Percentiles rank a stretch among this genome's conserved stretches.
Conservation (phyloP, 1,284 basidiomycete genomes). For the Vanrija pseudolonga region DNA sequence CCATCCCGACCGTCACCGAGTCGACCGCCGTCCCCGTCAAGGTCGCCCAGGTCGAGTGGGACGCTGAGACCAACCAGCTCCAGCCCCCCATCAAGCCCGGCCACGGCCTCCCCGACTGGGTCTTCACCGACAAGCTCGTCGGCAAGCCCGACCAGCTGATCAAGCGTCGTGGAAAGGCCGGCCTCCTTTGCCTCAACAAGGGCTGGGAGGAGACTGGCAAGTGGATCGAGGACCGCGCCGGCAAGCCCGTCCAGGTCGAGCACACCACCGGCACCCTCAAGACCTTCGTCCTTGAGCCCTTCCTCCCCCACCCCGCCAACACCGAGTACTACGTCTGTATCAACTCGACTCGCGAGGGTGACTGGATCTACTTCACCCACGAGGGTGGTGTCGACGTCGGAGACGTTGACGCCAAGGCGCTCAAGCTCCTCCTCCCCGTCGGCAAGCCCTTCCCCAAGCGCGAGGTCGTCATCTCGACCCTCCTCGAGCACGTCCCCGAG, state of each 20-base stretch:
- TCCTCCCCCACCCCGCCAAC: constrained; percentile 89
- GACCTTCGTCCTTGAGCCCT: constrained; percentile 98
- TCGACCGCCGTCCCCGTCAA: constrained; percentile 46
- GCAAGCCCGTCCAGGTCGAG: constrained; percentile 92
- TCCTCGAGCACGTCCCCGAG: constrained; percentile 72
- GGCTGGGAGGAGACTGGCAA: constrained; percentile 76
- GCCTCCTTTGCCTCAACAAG: constrained; percentile 91
- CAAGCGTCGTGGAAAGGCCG: constrained; percentile 98
- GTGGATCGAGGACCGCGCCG: constrained; percentile 87
- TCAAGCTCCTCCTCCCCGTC: constrained; percentile 82
- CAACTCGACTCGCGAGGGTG: constrained; percentile 90
- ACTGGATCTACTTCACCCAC: constrained; percentile 97
- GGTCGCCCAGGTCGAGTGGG: constrained; percentile 54
- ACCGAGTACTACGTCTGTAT: constrained; percentile 99
- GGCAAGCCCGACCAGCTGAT: constrained; percentile 97
- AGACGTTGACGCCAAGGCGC: constrained; percentile 96
- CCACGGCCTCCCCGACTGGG: constrained; percentile 73
- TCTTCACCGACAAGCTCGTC: constrained; percentile 80
- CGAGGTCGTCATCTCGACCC: constrained; percentile 65
- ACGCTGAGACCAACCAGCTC: constrained; percentile 73
- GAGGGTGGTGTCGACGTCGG: constrained; percentile 99
- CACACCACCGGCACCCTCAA: constrained; percentile 87
- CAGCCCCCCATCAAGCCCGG: constrained; percentile 61
- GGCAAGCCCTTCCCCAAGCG: constrained; percentile 72
- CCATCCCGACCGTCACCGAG: constrained; percentile 47